Evolutionary conservation across 2,329 filamentous ascomycete genomes (phyloP).

Genomic region (Proliferodiscus dingleyae): DNA sequence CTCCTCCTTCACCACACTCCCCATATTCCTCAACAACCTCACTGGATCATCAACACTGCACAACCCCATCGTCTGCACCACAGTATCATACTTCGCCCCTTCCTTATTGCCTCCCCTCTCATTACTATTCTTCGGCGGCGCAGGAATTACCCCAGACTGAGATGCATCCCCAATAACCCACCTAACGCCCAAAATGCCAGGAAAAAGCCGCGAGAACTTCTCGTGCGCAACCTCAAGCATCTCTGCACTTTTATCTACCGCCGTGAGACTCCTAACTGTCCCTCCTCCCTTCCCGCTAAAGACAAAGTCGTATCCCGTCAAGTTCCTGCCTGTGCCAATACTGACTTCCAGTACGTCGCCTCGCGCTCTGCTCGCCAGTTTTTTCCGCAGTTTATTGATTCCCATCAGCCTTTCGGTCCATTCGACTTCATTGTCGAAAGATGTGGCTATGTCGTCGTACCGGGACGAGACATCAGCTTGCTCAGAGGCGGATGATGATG

Average conservation of each 20-base stretch:
- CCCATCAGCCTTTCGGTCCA: conserved; percentile 54
- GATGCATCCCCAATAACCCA: conserved; percentile 31
- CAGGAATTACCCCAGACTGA: conserved; percentile 20
- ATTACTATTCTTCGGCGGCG: conserved; percentile 20
- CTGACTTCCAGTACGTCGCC: conserved; percentile 60
- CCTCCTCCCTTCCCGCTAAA: conserved; percentile 22
- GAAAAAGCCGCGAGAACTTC: conserved; percentile 44
- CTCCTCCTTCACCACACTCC: conserved; percentile 45
- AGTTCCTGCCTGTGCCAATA: conserved; percentile 58
- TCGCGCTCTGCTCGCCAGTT: conserved; percentile 42
- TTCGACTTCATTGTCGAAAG: conserved; percentile 56
- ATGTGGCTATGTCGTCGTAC: conserved; percentile 39
- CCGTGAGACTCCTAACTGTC: conserved; percentile 52
- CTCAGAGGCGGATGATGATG: conserved; percentile 5
- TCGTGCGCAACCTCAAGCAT: conserved; percentile 55
- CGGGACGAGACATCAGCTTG: conserved; percentile 29
- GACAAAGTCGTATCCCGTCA: conserved; percentile 55
- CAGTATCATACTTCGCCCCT: conserved; percentile 49
- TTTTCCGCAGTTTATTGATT: conserved; percentile 45
- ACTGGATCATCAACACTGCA: conserved; percentile 57
- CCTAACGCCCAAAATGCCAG: conserved; percentile 37
- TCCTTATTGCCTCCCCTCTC: conserved; percentile 22
- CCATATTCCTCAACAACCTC: conserved; percentile 48
- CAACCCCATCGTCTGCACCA: conserved; percentile 60
- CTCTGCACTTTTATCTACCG: conserved; percentile 54